Conservation (phyloP, 78 protist genomes). For the Pigoraptor vietnamica region DNA sequence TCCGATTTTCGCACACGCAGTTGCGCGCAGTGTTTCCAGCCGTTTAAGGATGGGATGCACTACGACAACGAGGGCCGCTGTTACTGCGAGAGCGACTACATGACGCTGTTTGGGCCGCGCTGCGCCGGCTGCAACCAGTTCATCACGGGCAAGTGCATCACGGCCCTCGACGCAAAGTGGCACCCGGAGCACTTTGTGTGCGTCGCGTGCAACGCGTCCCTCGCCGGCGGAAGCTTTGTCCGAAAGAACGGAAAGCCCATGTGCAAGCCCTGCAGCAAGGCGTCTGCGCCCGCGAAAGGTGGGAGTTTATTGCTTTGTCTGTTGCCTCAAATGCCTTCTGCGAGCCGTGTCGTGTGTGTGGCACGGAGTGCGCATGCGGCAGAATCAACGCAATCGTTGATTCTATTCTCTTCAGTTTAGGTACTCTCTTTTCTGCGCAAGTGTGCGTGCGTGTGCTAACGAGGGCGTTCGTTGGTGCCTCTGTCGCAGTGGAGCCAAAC, state of each 20-base stretch:
- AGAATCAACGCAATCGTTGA: too few species aligned
- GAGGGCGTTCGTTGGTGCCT: neutral
- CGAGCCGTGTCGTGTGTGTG: too few species aligned
- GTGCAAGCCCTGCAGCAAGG: neutral
- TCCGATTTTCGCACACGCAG: too few species aligned
- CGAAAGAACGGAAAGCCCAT: neutral
- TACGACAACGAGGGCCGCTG: neutral
- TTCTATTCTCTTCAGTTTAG: too few species aligned
- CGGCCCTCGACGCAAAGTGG: slow-evolving; percentile 1
- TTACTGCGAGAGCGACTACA: neutral
- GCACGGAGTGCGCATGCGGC: too few species aligned
- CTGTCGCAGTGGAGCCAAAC: neutral
- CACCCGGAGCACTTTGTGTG: slow-evolving; percentile 2
- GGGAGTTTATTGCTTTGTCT: neutral
- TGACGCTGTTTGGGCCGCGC: neutral
- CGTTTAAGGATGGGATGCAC: neutral
- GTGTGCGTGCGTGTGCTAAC: too few species aligned
- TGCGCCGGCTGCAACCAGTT: neutral
- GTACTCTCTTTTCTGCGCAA: too few species aligned
- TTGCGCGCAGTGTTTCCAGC: neutral
- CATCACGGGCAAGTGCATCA: neutral
- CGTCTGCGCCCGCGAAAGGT: neutral
- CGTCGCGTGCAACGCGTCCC: neutral
- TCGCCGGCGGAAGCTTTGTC: neutral
- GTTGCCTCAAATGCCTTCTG: too few species aligned